Conservation (phyloP, 2,329 filamentous ascomycete genomes). For the Tolypocladium pustulatum region DNA sequence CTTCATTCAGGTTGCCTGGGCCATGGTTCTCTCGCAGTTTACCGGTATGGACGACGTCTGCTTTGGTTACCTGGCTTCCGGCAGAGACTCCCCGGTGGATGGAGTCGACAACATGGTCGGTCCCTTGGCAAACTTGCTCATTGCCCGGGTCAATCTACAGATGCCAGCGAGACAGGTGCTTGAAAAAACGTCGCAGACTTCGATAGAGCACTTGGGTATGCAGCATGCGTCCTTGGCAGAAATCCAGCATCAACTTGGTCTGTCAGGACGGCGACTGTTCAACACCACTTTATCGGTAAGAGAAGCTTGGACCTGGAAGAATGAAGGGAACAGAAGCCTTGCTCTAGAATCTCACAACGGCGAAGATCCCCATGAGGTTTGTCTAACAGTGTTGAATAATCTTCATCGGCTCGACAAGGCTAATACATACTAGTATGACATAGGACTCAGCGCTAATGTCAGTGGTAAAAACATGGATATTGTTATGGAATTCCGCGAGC, state of each 20-base stretch:
- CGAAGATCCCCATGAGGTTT: constrained; percentile 7
- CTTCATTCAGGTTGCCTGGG: constrained; percentile 41
- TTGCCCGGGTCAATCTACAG: constrained; percentile 31
- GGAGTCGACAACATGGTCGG: constrained; percentile 38
- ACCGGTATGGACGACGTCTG: constrained; percentile 35
- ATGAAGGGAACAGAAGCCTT: background rate
- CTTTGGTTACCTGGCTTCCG: constrained; percentile 44
- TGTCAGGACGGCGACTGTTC: constrained; percentile 14
- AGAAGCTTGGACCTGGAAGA: constrained; percentile 4
- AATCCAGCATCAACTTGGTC: constrained; percentile 25
- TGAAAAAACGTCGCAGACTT: constrained; percentile 32
- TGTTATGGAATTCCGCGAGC: constrained; percentile 5
- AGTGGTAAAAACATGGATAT: constrained; percentile 1
- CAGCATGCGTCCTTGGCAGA: constrained; percentile 38
- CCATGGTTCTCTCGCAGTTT: constrained; percentile 35
- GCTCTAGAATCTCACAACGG: constrained; percentile 3
- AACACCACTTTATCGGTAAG: constrained; percentile 23
- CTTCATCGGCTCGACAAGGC: background rate
- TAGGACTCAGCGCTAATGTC: constrained; percentile 2
- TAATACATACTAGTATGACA: background rate
- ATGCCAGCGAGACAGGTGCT: constrained; percentile 21
- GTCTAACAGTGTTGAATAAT: background rate
- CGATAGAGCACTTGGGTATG: constrained; percentile 33
- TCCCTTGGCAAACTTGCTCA: constrained; percentile 44
- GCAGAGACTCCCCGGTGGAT: constrained; percentile 38